Evolutionary conservation across 208 protist species (phyloP), one percentile per base, ranked within the genome.

Genomic region (Wallacemonas sp.): DNA sequence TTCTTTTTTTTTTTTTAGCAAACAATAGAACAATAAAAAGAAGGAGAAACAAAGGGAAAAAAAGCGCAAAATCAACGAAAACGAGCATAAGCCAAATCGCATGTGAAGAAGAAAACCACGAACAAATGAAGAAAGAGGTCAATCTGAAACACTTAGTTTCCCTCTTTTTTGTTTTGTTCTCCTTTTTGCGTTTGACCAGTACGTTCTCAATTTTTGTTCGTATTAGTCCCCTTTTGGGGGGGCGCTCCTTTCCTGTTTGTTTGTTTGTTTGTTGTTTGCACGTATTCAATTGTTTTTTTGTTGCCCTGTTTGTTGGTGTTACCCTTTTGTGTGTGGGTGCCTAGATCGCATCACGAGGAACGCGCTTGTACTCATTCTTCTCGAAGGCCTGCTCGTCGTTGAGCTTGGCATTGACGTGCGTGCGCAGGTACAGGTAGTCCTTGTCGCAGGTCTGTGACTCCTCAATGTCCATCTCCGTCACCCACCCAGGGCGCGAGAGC

Each of bases 301-400:
- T 21, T 33, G n/a, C n/a, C n/a, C n/a, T 27, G 6, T 0, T 41
- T 15, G 44, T 28, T 15, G 2, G 51, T 5, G 27, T 59, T 19
- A 27, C n/a, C n/a, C 8, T 28, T 14, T 11, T 8, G 17, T 24
- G 5, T 31, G 12, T 39, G 12, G 12, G 8, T 4, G 17, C 6
- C 70, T 36, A 88, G 27, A 88, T 73, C 5, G 75, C 70, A n/a
- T 80, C 70, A 27, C 82, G 65, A 22, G 66, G 68, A 19, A 88
- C 72, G 19, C 71, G 77, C 5, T 64, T 67, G 42, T 63, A 78
- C 59, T 58, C 79, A 38, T 75, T 84, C 61, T 84, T 84, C 19
- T 88, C 72, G 24, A 88, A 82, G 2, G 82, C 75, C 31, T 63
- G 30, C 65, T 79, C 75, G 5, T 55, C 62, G 30, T 88, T 77